Percentiles rank a stretch among this genome's conserved stretches.
These are phyloP conservation scores for Uromyces viciae-fabae DNA, from an alignment of 1,284 basidiomycete genomes.

Conservation along the genomic window DNA sequence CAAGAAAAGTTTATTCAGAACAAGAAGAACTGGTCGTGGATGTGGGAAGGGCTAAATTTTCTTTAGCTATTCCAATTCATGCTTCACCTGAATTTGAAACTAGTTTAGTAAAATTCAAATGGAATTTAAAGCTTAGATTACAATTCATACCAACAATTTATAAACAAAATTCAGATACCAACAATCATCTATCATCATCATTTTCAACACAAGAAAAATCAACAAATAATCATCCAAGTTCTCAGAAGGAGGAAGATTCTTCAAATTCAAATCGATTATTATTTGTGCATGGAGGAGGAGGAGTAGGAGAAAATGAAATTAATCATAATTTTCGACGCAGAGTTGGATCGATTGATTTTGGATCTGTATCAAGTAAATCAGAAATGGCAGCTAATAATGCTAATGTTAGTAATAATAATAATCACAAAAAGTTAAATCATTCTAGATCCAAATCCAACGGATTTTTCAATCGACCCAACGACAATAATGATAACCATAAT, in stretches of 20 bases:
- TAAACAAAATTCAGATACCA: background rate
- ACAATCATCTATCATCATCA: background rate
- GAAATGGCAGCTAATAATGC: too few relatives aligned
- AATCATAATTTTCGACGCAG: too few relatives aligned
- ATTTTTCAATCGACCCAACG: constrained; percentile 48
- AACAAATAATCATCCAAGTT: too few relatives aligned
- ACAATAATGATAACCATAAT: background rate
- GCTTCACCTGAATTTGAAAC: constrained; percentile 68
- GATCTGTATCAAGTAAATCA: too few relatives aligned
- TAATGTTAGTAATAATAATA: background rate
- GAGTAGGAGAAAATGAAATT: too few relatives aligned
- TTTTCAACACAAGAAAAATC: too few relatives aligned
- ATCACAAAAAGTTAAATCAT: background rate
- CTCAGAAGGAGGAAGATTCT: too few relatives aligned
- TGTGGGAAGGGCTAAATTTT: constrained; percentile 71
- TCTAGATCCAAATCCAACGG: constrained; percentile 20
- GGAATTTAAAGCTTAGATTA: constrained; percentile 76
- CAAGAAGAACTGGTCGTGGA: constrained; percentile 71
- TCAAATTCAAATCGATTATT: too few relatives aligned
- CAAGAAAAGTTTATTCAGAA: constrained; percentile 71
- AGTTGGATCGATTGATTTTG: too few relatives aligned
- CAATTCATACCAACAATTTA: constrained; percentile 62
- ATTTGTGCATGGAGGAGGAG: too few relatives aligned
- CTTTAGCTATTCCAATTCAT: constrained; percentile 81
- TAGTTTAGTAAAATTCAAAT: constrained; percentile 66